Conservation (phyloP, 2,329 filamentous ascomycete species). For the Epichloe amarillans region DNA sequence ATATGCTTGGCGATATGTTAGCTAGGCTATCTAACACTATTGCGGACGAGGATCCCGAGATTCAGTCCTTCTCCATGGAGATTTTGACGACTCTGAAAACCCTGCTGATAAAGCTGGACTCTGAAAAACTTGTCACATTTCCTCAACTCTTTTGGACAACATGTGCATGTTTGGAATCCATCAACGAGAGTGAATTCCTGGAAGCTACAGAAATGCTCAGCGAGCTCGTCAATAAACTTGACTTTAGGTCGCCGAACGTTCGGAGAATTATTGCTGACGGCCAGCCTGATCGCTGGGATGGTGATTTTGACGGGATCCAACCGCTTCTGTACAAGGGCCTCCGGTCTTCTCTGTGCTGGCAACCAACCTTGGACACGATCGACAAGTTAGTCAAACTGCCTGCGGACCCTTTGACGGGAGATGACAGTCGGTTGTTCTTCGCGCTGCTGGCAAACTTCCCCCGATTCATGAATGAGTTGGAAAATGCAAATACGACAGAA, state of each 20-base stretch:
- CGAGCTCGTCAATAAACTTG: conserved; percentile 69
- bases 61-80: conserved; percentile 95
- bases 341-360: conserved; percentile 71
- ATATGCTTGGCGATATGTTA: conserved; percentile 95
- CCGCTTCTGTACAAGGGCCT: conserved; percentile 82
- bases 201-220: conserved; percentile 88
- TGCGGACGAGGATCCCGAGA: conserved; percentile 85
- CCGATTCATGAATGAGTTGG: conserved; percentile 67
- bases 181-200: conserved; percentile 89
- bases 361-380: conserved; percentile 62
- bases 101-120: conserved; percentile 72
- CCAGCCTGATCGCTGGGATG: conserved; percentile 79
- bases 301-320: conserved; percentile 74
- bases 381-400: conserved; percentile 69
- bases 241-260: conserved; percentile 58
- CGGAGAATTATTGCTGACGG: conserved; percentile 61
- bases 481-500: conserved; percentile 44
- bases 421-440: conserved; percentile 71
- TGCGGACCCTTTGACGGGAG: conserved; percentile 67
- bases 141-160: conserved; percentile 97
- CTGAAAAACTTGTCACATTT: conserved; percentile 70
- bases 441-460: conserved; percentile 79
- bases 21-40: conserved; percentile 92
- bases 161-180: conserved; percentile 89
- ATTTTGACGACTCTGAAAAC: conserved; percentile 89